Evolutionary conservation across 2,329 filamentous ascomycete genomes (phyloP).

Genomic region (Hymenoscyphus fructigenus): DNA sequence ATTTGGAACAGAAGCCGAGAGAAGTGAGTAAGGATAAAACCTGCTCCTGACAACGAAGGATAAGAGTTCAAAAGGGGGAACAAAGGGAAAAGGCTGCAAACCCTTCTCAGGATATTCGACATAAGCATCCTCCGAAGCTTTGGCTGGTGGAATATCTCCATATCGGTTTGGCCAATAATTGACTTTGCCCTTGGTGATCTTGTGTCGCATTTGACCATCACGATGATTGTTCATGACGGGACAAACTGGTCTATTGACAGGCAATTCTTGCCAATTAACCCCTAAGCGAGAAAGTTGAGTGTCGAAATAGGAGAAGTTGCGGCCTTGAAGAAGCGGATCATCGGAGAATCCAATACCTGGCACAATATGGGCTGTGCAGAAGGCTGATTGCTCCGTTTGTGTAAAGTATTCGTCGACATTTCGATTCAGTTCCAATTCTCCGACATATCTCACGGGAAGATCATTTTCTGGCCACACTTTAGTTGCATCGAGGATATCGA

Average conservation of each 20-base stretch:
- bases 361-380: constrained; percentile 77
- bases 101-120: constrained; percentile 62
- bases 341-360: constrained; percentile 76
- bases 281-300: constrained; percentile 71
- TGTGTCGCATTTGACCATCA: constrained; percentile 71
- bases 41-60: no score
- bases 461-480: constrained; percentile 83
- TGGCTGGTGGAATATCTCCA: constrained; percentile 61
- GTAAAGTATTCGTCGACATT: constrained; percentile 82
- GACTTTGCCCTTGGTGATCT: constrained; percentile 68
- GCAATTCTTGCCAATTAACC: constrained; percentile 73
- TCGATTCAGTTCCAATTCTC: constrained; percentile 74
- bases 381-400: constrained; percentile 79
- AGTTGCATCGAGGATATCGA: constrained; percentile 81
- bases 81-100: no score
- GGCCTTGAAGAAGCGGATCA: constrained; percentile 71
- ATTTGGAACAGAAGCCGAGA: no score
- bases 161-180: constrained; percentile 82
- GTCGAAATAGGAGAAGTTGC: constrained; percentile 68
- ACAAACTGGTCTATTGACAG: constrained; percentile 73
- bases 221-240: constrained; percentile 76
- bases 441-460: constrained; percentile 74
- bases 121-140: constrained; percentile 63
- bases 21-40: no score
- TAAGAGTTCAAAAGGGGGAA: no score